Base-by-base conservation (phyloP, 108 stramenopile species). In the Cyclotella cryptica region DNA sequence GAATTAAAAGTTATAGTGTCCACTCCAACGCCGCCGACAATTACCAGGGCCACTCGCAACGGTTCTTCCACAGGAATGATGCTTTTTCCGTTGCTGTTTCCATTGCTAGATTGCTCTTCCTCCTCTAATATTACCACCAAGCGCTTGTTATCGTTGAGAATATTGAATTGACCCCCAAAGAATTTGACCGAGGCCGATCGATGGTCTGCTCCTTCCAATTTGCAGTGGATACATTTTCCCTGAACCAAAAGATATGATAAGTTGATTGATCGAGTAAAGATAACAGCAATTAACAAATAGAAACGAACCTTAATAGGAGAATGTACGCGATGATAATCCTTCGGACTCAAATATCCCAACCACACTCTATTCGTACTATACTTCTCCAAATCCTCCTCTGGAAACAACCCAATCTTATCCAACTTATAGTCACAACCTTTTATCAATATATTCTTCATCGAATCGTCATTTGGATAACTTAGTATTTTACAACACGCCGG, bases 151-250 rank as follows among this genome's bases (percentile, higher is more conserved):
- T 84, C 72, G 53, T 84, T 84, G 30, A 84, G 43, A 27, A 84
- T 41, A 27, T 84, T 84, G 67, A 84, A 84, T 69, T 79, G 79
- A 1, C 83, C 83, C 10, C 67, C 83, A 59, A 84, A 84, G 75
- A 84, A 84, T 62, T 84, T 84, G 21, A 84, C 84, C 22, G 84
- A 84, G 43, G 84, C 84, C 5, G 84, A 84, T 28, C 29, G 35
- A 28, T 40, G 30, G 35, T 71, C 54, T 13, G 21, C 41, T 42
- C 84, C 84, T 75, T 84, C 84, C 79, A 84, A 47, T 58, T 75
- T 64, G 47, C 74, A 80, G 63, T 84, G 69, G 8, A 80, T 61
- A 46, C 66, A 61, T 67, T 76, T 84, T 65, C 84, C 84, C 77
- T 77, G 6, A 19, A 21, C 12, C 6, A 26, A 58, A 17, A 58